phyloP scores from a whole-genome alignment of 345 rosid genomes.

The Boechera divaricarpa region DNA sequence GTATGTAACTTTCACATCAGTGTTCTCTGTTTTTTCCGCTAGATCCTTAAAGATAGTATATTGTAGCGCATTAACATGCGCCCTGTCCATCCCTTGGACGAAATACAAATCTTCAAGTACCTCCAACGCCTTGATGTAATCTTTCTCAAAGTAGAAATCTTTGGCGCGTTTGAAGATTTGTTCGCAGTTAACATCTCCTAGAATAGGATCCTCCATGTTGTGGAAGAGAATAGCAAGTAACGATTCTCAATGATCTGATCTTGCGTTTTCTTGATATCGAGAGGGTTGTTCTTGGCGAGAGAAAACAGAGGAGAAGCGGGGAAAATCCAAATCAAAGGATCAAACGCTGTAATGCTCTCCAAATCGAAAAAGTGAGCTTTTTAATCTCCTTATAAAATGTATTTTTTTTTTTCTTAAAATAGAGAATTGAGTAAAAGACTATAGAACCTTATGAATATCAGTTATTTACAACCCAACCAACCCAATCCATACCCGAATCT shows the following conservation, averaged over 20 bases:
- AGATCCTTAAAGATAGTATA: not conserved
- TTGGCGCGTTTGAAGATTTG: not conserved
- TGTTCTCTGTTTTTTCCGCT: not conserved
- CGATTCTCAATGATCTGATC: conserved; percentile 4
- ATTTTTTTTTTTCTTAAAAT: too few relatives aligned
- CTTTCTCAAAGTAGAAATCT: not conserved
- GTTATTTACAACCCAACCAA: too few relatives aligned
- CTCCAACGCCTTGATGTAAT: conserved; percentile 27
- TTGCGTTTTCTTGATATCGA: conserved; percentile 19
- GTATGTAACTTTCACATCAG: not conserved
- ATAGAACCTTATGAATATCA: too few relatives aligned
- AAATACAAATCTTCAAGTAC: conserved; percentile 13
- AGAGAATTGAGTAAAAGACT: too few relatives aligned
- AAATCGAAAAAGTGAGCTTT: too few relatives aligned
- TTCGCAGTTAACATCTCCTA: not conserved
- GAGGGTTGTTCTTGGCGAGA: not conserved
- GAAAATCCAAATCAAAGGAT: not conserved
- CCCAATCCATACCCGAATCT: too few relatives aligned
- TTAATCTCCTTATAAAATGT: too few relatives aligned
- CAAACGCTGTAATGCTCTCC: too few relatives aligned
- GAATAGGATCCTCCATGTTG: not conserved
- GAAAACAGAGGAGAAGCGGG: conserved; percentile 8
- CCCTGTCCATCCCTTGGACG: not conserved
- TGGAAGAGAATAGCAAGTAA: not conserved
- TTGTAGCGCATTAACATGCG: not conserved